Conservation (phyloP, 2,329 filamentous ascomycete genomes). For the Botrytis hyacinthi region DNA sequence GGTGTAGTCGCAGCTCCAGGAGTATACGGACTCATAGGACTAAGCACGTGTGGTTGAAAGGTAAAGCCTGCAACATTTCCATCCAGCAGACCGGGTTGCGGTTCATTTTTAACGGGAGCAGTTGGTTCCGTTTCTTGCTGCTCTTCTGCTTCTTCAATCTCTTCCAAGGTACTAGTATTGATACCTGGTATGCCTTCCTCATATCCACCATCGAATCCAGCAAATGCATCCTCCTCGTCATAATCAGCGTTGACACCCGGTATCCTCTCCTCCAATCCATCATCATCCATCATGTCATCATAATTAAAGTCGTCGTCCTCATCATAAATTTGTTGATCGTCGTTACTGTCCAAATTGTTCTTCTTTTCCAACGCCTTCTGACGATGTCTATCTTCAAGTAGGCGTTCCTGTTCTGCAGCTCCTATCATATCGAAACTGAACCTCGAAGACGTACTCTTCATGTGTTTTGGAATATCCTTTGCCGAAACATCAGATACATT, state of each 20-base stretch:
- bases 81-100: slow-evolving; percentile 18
- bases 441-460: slow-evolving; percentile 74
- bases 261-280: slow-evolving; percentile 60
- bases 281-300: slow-evolving; percentile 55
- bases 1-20: slow-evolving; percentile 51
- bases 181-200: slow-evolving; percentile 26
- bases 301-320: slow-evolving; percentile 61
- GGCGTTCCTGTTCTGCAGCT: slow-evolving; percentile 63
- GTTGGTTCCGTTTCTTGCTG: slow-evolving; percentile 12
- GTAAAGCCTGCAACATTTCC: slow-evolving; percentile 33
- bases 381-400: slow-evolving; percentile 70
- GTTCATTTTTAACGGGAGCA: slow-evolving; percentile 18
- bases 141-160: slow-evolving; percentile 42
- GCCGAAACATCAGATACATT: slow-evolving; percentile 51
- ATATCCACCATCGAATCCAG: slow-evolving; percentile 26
- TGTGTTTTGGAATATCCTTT: slow-evolving; percentile 54
- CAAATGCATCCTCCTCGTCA: slow-evolving; percentile 31
- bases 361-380: slow-evolving; percentile 64
- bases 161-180: slow-evolving; percentile 30
- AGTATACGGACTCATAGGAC: slow-evolving; percentile 51
- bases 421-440: slow-evolving; percentile 82
- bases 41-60: slow-evolving; percentile 47
- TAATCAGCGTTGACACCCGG: slow-evolving; percentile 54
- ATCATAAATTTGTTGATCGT: slow-evolving; percentile 40
- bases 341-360: slow-evolving; percentile 40